Conservation (phyloP, 208 protist genomes). For the Crithidia sp. region DNA sequence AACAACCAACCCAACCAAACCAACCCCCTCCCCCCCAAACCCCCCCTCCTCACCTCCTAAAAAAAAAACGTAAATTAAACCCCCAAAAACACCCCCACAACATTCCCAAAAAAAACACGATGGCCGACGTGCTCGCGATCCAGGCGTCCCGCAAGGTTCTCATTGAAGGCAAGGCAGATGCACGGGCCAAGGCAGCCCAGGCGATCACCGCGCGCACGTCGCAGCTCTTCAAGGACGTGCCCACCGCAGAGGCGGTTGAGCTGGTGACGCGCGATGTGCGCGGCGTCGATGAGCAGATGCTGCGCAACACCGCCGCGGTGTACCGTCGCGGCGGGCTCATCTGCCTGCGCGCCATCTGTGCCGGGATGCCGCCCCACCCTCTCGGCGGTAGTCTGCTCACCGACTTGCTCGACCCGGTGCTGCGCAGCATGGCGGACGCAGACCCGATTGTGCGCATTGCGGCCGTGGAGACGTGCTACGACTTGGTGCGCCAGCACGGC, state of each 20-base stretch:
- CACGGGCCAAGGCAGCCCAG: slow-evolving; percentile 40
- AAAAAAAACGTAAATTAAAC: no score
- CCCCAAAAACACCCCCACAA: no score
- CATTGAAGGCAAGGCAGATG: slow-evolving; percentile 66
- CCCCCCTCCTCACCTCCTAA: no score
- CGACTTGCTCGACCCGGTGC: slow-evolving; percentile 40
- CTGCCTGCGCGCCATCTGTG: slow-evolving; percentile 48
- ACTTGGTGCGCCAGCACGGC: slow-evolving; percentile 50
- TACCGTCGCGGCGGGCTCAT: slow-evolving; percentile 68
- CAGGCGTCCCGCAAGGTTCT: slow-evolving; percentile 46
- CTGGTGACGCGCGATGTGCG: slow-evolving; percentile 34
- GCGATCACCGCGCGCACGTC: slow-evolving; percentile 43
- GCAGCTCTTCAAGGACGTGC: slow-evolving; percentile 55
- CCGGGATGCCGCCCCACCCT: slow-evolving; percentile 40
- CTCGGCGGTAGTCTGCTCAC: slow-evolving; percentile 29
- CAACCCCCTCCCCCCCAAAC: no score
- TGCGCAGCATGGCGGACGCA: slow-evolving; percentile 51
- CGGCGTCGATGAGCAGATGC: slow-evolving; percentile 42
- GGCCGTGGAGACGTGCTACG: slow-evolving; percentile 70
- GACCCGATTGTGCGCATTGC: slow-evolving; percentile 71
- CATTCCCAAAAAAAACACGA: no score
- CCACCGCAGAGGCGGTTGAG: slow-evolving; percentile 46
- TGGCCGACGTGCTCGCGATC: slow-evolving; percentile 51
- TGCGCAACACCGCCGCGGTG: slow-evolving; percentile 44
- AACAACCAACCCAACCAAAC: no score